These are phyloP conservation scores for Schizopora paradoxa DNA, from an alignment of 1,284 basidiomycete genomes.

Conservation along the genomic window DNA sequence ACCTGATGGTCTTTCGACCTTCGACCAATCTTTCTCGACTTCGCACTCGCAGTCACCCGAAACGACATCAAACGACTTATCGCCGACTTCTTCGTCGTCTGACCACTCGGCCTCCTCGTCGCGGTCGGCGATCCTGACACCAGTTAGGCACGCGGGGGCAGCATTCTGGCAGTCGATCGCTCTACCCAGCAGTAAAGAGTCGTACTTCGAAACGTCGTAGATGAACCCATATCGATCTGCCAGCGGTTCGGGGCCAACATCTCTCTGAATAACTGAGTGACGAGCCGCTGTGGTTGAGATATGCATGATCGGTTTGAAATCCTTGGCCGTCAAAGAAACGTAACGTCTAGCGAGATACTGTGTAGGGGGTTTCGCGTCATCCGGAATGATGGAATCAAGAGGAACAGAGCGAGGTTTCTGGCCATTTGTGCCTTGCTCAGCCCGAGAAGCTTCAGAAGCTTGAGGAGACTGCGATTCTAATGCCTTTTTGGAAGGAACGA, in stretches of 20 bases:
- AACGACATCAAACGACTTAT: slow-evolving; percentile 48
- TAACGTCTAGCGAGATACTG: slow-evolving; percentile 73
- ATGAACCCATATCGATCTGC: slow-evolving; percentile 96
- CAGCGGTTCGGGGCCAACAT: slow-evolving; percentile 58
- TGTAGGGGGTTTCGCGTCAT: slow-evolving; percentile 80
- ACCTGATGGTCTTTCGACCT: neutral
- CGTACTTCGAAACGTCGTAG: slow-evolving; percentile 80
- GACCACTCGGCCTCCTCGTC: slow-evolving; percentile 72
- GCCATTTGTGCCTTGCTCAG: slow-evolving; percentile 13
- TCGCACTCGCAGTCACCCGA: slow-evolving; percentile 57
- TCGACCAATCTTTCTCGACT: slow-evolving; percentile 28
- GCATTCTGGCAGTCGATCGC: slow-evolving; percentile 69
- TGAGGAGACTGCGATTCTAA: too few relatives aligned
- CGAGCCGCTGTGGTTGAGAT: slow-evolving; percentile 51
- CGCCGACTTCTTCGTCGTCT: slow-evolving; percentile 43
- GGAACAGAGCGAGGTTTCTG: slow-evolving; percentile 62
- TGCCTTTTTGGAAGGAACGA: slow-evolving; percentile 7
- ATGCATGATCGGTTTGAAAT: slow-evolving; percentile 64
- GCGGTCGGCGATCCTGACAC: slow-evolving; percentile 81
- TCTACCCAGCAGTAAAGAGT: slow-evolving; percentile 70
- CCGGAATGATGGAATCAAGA: slow-evolving; percentile 85
- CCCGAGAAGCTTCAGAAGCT: slow-evolving; percentile 23
- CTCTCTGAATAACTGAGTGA: slow-evolving; percentile 48
- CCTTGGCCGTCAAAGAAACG: slow-evolving; percentile 58
- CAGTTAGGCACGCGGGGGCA: slow-evolving; percentile 80